These are phyloP conservation scores for Leishmania lainsoni DNA, from an alignment of 208 protist genomes.

Conservation along the genomic window DNA sequence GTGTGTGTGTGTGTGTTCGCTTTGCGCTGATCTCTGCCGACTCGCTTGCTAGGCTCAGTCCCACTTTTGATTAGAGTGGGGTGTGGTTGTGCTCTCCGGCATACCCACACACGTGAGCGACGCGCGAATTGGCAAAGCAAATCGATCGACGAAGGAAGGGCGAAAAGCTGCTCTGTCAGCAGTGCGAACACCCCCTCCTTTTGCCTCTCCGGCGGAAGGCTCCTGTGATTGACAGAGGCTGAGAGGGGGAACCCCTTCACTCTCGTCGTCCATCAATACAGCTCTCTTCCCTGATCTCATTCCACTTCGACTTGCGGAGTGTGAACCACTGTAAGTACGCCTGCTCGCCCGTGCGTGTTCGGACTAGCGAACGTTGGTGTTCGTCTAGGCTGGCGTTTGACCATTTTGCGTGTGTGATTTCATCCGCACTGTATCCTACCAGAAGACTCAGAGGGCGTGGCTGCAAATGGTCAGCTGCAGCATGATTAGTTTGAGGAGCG, in stretches of 20 bases:
- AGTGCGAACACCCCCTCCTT: neutral
- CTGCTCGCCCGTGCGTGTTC: neutral
- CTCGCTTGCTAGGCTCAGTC: neutral
- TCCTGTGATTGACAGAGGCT: neutral
- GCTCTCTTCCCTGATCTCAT: neutral
- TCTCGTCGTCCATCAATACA: neutral
- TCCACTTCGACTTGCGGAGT: neutral
- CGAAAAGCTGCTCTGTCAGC: neutral
- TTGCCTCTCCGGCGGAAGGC: neutral
- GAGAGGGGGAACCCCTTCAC: neutral
- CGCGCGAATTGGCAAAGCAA: neutral
- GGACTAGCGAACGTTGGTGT: neutral
- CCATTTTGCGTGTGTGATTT: too few species aligned
- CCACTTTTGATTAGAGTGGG: neutral
- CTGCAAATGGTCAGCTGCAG: conserved; percentile 2
- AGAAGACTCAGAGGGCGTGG: neutral
- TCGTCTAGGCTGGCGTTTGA: neutral
- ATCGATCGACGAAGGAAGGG: neutral
- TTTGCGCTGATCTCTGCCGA: neutral
- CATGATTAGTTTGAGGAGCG: conserved; percentile 13
- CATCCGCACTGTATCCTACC: neutral
- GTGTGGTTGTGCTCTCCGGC: too few species aligned
- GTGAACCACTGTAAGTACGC: neutral
- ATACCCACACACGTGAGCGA: neutral
- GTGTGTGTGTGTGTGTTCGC: too few species aligned